These are phyloP conservation scores for Trichoderma gracile DNA, from an alignment of 2,329 filamentous ascomycete species.

Conservation along the genomic window DNA sequence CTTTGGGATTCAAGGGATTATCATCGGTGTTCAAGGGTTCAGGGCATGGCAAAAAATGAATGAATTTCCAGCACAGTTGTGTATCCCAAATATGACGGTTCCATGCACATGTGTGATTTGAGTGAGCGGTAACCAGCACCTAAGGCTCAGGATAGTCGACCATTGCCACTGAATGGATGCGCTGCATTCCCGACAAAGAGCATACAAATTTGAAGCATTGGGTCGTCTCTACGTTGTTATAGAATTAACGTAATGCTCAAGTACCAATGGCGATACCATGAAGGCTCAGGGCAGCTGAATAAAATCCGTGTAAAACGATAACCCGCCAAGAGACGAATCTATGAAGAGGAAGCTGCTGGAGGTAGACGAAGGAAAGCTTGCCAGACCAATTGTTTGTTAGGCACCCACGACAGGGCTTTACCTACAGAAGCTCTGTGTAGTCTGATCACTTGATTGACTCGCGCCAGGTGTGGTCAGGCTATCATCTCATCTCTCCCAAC, in stretches of 20 bases:
- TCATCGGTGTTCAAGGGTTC: constrained; percentile 46
- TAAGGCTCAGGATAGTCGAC: neutral
- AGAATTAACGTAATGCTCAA: neutral
- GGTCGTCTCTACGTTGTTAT: too few species aligned
- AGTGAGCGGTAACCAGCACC: neutral
- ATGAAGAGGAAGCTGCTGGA: too few species aligned
- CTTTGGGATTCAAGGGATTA: constrained; percentile 42
- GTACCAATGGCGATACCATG: neutral
- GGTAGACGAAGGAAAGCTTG: neutral
- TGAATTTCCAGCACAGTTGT: constrained; percentile 42
- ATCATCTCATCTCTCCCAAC: neutral
- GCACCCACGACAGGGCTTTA: neutral
- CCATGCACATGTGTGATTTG: constrained; percentile 7
- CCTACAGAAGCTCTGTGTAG: too few species aligned
- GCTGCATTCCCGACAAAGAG: neutral
- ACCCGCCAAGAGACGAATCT: neutral
- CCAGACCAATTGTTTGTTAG: neutral
- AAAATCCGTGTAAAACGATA: too few species aligned
- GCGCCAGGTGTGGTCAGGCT: neutral
- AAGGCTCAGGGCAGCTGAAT: neutral
- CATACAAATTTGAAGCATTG: neutral
- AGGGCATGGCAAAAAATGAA: constrained; percentile 46
- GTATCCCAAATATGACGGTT: constrained; percentile 25
- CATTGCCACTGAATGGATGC: neutral
- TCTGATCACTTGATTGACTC: neutral